Evolutionary conservation across 2,329 filamentous ascomycete species (phyloP).

Genomic region (Fusarium sterilihyphosum): DNA sequence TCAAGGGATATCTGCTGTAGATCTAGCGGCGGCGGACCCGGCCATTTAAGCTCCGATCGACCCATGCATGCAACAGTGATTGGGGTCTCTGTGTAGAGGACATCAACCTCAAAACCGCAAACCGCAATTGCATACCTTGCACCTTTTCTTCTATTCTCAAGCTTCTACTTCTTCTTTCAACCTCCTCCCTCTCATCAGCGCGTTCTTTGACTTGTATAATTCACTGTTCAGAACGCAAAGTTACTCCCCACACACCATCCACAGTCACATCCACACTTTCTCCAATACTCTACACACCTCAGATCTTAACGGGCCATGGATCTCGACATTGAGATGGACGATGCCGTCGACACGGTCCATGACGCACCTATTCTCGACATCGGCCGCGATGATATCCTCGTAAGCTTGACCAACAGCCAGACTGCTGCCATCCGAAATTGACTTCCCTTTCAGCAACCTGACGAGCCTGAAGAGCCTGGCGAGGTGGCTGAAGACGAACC

Average conservation of each 20-base stretch:
- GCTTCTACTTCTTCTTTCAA: not conserved
- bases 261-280: not conserved
- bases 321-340: conserved; percentile 76
- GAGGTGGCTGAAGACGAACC: conserved; percentile 51
- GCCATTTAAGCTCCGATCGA: conserved; percentile 23
- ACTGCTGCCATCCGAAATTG: conserved; percentile 14
- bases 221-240: not conserved
- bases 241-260: not conserved
- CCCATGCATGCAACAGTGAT: not conserved
- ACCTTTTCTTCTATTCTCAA: not conserved
- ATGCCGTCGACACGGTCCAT: conserved; percentile 57
- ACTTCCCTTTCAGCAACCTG: conserved; percentile 45
- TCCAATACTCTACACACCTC: not conserved
- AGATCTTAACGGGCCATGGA: conserved; percentile 63
- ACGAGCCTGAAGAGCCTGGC: conserved; percentile 52
- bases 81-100: not conserved
- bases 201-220: not conserved
- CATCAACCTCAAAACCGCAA: conserved; percentile 26
- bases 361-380: conserved; percentile 43
- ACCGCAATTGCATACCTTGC: not conserved
- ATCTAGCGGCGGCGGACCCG: conserved; percentile 27
- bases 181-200: not conserved
- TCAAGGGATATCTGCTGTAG: not conserved
- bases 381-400: conserved; percentile 51
- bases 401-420: conserved; percentile 34